Evolutionary conservation across 2,329 filamentous ascomycete genomes (phyloP), one percentile per base, ranked within the genome.

Genomic region (Ophiostoma fasciatum): DNA sequence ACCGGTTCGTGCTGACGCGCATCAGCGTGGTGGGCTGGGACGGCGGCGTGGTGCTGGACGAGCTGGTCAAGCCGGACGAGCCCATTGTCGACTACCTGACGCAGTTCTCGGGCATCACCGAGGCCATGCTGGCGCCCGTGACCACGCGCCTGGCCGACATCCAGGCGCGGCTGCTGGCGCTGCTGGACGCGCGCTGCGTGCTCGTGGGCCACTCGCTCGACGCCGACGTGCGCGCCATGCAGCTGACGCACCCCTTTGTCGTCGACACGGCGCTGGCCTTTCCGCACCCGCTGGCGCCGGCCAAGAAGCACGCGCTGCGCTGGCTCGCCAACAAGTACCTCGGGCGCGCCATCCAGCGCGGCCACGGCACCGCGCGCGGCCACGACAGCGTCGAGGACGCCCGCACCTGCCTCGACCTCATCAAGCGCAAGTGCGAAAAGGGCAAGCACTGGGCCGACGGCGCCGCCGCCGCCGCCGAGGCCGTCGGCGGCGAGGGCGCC

Each of bases 351-450:
- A 93, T 98, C 36, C 90, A 98, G 53, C 84, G 82, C 48, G 76
- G 75, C 29, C 59, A 66, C 44, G 80, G 79, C 34, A 63, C 64
- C 13, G 64, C 66, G 13, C 53, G 53, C 13, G 90, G 90, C 13
- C 90, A 98, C 53, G 79, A 96, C 63, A 90, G 82, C 40, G 70
- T 94, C 43, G 90, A 98, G 56, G 90, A 98, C 54, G 85, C 90
- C 12, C 77, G 71, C 45, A 85, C 90, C 3, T 92, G 85, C 45
- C 74, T 98, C 12, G 87, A 96, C 49, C 76, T 98, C 2, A 75
- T 96, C 32, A 93, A 90, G 57, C 78, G 88, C 51, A 98, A 98
- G 56, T 94, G 88, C 54, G 87, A 96, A 55, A 90, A 82, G 57
- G 90, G 90, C 28, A 82, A 81, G 45, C 59, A 65, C 18, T 98